phyloP scores from a whole-genome alignment of 345 rosid genomes.

The Brassica juncea region DNA sequence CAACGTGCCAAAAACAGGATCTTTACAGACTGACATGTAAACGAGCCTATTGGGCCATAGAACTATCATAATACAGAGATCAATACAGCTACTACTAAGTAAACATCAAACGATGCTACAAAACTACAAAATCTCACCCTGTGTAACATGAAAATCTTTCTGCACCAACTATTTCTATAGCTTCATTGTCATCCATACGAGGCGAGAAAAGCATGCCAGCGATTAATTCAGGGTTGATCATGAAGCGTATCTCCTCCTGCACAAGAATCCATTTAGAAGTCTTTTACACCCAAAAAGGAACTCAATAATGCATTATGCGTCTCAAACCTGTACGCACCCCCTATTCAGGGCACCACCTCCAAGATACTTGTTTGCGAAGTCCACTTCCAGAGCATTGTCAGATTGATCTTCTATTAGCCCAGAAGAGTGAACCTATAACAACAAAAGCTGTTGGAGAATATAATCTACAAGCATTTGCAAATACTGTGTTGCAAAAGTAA shows the following conservation, averaged over 20 bases:
- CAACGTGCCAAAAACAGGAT: slow-evolving; percentile 13
- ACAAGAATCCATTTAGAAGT: slow-evolving; percentile 11
- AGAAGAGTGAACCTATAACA: slow-evolving; percentile 52
- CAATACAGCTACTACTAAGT: slow-evolving; percentile 1
- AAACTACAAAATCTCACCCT: slow-evolving; percentile 59
- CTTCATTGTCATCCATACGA: slow-evolving; percentile 83
- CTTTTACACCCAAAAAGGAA: not conserved
- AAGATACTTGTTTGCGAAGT: slow-evolving; percentile 85
- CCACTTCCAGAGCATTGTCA: slow-evolving; percentile 68
- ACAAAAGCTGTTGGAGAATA: not conserved
- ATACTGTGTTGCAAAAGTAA: not conserved
- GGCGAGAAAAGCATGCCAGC: slow-evolving; percentile 95
- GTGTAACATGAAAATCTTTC: slow-evolving; percentile 83
- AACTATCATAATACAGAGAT: slow-evolving; percentile 12
- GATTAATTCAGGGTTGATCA: slow-evolving; percentile 91
- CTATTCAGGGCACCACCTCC: slow-evolving; percentile 88
- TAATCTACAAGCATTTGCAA: slow-evolving; percentile 13
- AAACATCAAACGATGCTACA: slow-evolving; percentile 12
- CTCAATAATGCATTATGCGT: slow-evolving; percentile 1
- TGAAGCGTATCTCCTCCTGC: slow-evolving; percentile 97
- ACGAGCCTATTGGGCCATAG: slow-evolving; percentile 13
- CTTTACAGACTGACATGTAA: slow-evolving; percentile 1
- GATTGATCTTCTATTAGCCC: slow-evolving; percentile 84
- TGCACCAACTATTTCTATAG: slow-evolving; percentile 81
- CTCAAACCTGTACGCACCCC: slow-evolving; percentile 88